These are phyloP conservation scores for Oldenlandia corymbosa DNA, from an alignment of 257 asterid genomes.

Conservation along the genomic window DNA sequence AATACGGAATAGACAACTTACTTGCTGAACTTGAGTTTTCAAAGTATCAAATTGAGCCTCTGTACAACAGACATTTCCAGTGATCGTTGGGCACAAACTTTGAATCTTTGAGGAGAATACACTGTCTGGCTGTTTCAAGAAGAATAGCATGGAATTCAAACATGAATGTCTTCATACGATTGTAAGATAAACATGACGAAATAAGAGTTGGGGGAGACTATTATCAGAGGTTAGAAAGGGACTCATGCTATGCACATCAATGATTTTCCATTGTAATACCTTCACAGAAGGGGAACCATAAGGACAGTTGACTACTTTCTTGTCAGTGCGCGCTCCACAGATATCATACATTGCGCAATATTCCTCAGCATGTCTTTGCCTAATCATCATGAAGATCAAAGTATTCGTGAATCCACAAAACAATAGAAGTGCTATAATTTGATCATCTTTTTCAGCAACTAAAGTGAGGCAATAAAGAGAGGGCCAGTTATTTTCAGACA, in stretches of 20 bases:
- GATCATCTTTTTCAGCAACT: background rate
- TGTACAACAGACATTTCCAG: slow-evolving; percentile 89
- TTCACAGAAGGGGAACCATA: slow-evolving; percentile 59
- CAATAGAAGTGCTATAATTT: background rate
- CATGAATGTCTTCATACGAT: slow-evolving; percentile 12
- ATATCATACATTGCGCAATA: slow-evolving; percentile 89
- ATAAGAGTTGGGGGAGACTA: too few species aligned
- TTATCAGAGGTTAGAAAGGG: too few species aligned
- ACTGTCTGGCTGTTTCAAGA: slow-evolving; percentile 59
- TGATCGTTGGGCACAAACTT: slow-evolving; percentile 93
- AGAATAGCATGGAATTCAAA: slow-evolving; percentile 4
- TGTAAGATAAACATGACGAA: too few species aligned
- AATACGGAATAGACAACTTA: slow-evolving; percentile 31
- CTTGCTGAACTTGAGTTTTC: slow-evolving; percentile 92
- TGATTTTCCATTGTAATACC: slow-evolving; percentile 35
- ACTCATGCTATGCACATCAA: background rate
- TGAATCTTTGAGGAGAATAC: slow-evolving; percentile 81
- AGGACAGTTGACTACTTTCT: slow-evolving; percentile 89
- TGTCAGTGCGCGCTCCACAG: slow-evolving; percentile 82
- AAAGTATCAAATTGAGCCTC: slow-evolving; percentile 79
- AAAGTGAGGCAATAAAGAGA: background rate
- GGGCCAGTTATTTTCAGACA: background rate
- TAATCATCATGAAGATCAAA: slow-evolving; percentile 22
- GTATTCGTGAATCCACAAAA: background rate
- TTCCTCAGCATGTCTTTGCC: slow-evolving; percentile 61